Percentiles rank a stretch among this genome's conserved stretches.
These are phyloP conservation scores for Rhodotorula graminis DNA, from an alignment of 768 basidiomycete genomes.

Conservation along the genomic window DNA sequence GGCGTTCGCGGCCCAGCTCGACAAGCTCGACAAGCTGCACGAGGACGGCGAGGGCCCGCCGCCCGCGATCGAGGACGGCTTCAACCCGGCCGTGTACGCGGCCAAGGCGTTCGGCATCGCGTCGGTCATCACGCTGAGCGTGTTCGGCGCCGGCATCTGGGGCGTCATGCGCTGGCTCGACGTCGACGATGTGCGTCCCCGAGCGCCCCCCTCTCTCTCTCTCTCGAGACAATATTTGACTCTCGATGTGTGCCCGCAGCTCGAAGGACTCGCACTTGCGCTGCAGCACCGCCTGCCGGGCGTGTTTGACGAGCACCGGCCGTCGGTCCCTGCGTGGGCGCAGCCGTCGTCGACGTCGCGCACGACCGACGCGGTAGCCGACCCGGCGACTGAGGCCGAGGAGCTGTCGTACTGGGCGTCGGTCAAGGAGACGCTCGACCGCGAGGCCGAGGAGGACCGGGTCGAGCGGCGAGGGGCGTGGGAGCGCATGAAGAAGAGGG, in stretches of 20 bases:
- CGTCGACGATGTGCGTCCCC: slow-evolving; percentile 24
- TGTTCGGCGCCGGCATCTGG: slow-evolving; percentile 18
- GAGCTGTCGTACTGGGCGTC: slow-evolving; percentile 28
- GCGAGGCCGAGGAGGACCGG: slow-evolving; percentile 30
- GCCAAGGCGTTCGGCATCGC: slow-evolving; percentile 38
- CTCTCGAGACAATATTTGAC: not conserved
- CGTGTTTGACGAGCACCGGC: slow-evolving; percentile 16
- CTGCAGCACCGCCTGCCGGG: slow-evolving; percentile 14
- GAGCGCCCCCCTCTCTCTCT: not conserved
- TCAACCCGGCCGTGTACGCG: slow-evolving; percentile 37
- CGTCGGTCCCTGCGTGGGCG: slow-evolving; percentile 18
- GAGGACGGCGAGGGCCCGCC: slow-evolving; percentile 17
- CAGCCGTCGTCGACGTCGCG: not conserved
- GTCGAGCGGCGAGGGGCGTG: slow-evolving; percentile 8
- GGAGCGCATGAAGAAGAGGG: slow-evolving; percentile 43
- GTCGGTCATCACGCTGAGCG: slow-evolving; percentile 15
- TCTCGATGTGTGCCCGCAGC: too few relatives aligned
- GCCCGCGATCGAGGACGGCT: slow-evolving; percentile 26
- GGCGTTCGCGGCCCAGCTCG: slow-evolving; percentile 15
- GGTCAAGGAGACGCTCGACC: slow-evolving; percentile 32
- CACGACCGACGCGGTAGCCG: too few relatives aligned
- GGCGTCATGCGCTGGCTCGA: slow-evolving; percentile 27
- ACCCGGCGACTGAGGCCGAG: not conserved
- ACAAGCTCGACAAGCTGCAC: slow-evolving; percentile 29
- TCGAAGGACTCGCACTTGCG: slow-evolving; percentile 25